phyloP scores from a whole-genome alignment of 176 grass and related monocot species.

The Alopecurus myosuroides region DNA sequence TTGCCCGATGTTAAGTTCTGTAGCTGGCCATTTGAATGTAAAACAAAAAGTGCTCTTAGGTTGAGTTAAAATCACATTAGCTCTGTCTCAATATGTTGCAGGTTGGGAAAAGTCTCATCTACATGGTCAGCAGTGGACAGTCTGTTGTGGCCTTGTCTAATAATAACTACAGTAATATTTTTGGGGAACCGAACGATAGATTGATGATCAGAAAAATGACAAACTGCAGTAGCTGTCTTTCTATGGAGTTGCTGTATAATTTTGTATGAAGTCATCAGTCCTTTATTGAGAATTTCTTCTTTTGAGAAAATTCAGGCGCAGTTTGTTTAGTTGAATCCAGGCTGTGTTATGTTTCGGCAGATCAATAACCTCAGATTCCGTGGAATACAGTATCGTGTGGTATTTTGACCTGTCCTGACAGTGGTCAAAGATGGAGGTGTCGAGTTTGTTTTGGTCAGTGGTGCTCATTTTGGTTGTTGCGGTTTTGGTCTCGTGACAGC shows the following conservation, averaged over 20 bases:
- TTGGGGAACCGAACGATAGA: no score
- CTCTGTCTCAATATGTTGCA: not conserved
- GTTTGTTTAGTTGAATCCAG: not conserved
- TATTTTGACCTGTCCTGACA: not conserved
- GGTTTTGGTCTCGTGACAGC: not conserved
- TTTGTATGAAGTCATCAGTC: not conserved
- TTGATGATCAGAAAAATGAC: not conserved
- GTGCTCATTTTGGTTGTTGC: not conserved
- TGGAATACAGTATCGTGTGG: no score
- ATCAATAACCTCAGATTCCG: not conserved
- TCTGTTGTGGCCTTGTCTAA: no score
- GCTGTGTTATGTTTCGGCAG: not conserved
- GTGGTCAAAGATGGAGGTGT: not conserved
- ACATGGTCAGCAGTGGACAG: no score
- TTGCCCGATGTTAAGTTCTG: not conserved
- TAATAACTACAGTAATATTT: no score
- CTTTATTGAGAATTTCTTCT: not conserved
- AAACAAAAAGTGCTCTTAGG: not conserved
- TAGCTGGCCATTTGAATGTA: not conserved
- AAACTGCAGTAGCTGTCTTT: no score
- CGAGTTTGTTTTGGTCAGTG: not conserved
- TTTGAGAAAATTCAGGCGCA: not conserved
- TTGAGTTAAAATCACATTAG: not conserved
- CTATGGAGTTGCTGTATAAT: no score
- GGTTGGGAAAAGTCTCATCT: not conserved